A percentile compares a stretch with the other conserved stretches of the same genome.
Conservation (phyloP, 208 protist species). For the Trypanosoma mega region DNA sequence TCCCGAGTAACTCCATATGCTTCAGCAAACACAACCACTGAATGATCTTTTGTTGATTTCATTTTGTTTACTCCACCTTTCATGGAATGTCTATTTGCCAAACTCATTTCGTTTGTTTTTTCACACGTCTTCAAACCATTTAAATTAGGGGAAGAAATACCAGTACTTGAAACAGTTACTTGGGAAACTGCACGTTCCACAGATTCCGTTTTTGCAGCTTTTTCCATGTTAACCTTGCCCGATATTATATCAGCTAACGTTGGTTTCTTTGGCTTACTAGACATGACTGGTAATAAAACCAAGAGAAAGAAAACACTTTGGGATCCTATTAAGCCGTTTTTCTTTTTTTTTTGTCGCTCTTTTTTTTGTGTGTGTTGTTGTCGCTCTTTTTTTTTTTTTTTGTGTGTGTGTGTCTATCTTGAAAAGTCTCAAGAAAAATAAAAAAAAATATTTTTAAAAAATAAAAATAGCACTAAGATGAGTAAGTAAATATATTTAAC, state of each 20-base stretch:
- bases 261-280: background rate
- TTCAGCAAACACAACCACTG: background rate
- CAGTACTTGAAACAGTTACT: background rate
- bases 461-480: background rate
- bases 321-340: too few relatives aligned
- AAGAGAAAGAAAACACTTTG: background rate
- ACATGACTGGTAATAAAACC: background rate
- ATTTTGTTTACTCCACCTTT: background rate
- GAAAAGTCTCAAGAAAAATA: background rate
- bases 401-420: too few relatives aligned
- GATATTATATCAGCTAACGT: constrained; percentile 17
- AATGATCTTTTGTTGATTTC: background rate
- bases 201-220: background rate
- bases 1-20: constrained; percentile 11
- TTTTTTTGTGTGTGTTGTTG: too few relatives aligned
- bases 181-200: background rate
- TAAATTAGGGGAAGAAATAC: background rate
- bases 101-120: too few relatives aligned
- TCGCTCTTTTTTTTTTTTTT: too few relatives aligned
- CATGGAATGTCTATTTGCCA: too few relatives aligned
- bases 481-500: too few relatives aligned
- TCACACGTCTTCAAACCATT: too few relatives aligned
- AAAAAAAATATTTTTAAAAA: background rate
- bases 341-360: too few relatives aligned
- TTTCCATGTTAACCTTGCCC: background rate